Evolutionary conservation across 140 eudicot species (phyloP), one percentile per base, ranked within the genome.

Genomic region (Flaveria floridana): DNA sequence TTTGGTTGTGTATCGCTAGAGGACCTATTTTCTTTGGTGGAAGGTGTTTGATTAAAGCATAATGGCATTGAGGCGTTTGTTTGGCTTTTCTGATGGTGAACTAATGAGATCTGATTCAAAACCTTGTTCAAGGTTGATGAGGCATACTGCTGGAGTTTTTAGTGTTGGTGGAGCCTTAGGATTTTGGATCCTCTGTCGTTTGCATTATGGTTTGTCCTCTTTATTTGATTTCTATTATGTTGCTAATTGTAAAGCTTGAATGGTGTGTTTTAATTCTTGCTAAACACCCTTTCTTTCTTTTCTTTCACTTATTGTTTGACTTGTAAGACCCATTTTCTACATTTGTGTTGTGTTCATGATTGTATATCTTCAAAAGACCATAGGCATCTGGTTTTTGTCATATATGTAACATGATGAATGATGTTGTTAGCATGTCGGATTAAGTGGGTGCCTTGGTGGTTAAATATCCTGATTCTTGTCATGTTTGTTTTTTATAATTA

Each of bases 21-120:
- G 4, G n/a, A 23, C 39, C 66, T 21, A 11, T 11, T 23, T 59
- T 59, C 11, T 8, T 64, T n/a, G 3, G 3, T 25, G 46, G 66
- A 16, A 34, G 41, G 8, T 6, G 41, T 34, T 34, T 1, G 0
- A 0, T 34, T 34, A 34, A 53, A 53, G 20, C 19, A 50, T 21
- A 64, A 92, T 94, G 99, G 94, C 99, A 1, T 77, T 90, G 66
- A 84, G 97, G 73, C 87, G 95, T 41, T 71, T 82, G 41, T 78
- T 87, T 69, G 98, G 98, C 11, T 93, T 80, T 71, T 93, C 98
- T 67, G 96, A 93, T 78, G 98, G 97, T 12, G 98, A 90, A 53
- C 80, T 93, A 63, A 93, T 86, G 96, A 85, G 96, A 58, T 90
- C 96, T 72, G 96, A 90, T 84, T 76, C 85, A 56, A 86, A 91